Percentiles rank a stretch among this genome's conserved stretches.
Conservation (phyloP, 139 green algal genomes). For the Chlamydomonas schloesseri region DNA sequence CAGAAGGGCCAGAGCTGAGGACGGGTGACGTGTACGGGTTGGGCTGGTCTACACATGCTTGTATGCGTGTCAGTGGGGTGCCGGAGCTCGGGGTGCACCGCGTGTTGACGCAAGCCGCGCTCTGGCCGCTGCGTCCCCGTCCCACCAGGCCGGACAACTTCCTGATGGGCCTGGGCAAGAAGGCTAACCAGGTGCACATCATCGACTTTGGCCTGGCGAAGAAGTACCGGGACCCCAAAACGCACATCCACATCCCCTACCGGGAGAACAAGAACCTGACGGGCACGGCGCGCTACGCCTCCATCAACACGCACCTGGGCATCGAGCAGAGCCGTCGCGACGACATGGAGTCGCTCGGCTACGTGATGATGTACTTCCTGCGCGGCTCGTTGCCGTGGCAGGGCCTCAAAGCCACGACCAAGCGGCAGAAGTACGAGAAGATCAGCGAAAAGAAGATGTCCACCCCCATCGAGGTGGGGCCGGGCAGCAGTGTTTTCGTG, state of each 20-base stretch:
- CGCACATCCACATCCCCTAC: slow-evolving; percentile 99
- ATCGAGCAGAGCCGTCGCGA: slow-evolving; percentile 98
- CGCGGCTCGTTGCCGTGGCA: slow-evolving; percentile 97
- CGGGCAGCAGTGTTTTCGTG: not conserved
- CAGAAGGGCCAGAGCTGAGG: too few relatives aligned
- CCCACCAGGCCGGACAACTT: slow-evolving; percentile 78
- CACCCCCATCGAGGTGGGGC: slow-evolving; percentile 92
- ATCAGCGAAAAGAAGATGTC: slow-evolving; percentile 99
- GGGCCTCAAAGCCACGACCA: slow-evolving; percentile 95
- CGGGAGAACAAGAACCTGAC: slow-evolving; percentile 98
- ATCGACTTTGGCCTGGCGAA: slow-evolving; percentile 99
- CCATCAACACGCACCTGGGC: slow-evolving; percentile 99
- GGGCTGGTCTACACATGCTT: too few relatives aligned
- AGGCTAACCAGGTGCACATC: slow-evolving; percentile 99
- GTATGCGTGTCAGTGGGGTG: too few relatives aligned
- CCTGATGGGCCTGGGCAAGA: slow-evolving; percentile 93
- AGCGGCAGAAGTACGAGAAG: slow-evolving; percentile 99
- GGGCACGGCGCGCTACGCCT: slow-evolving; percentile 98
- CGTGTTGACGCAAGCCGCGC: too few relatives aligned
- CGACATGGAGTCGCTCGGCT: slow-evolving; percentile 95
- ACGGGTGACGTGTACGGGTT: too few relatives aligned
- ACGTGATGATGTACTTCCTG: slow-evolving; percentile 98
- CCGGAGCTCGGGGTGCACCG: too few relatives aligned
- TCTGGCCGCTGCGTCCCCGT: too few relatives aligned
- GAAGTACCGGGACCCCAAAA: slow-evolving; percentile 99